Percentiles rank a stretch among this genome's conserved stretches.
These are phyloP conservation scores for Backusella westeae DNA, from an alignment of 192 early-diverging fungal genomes.

Conservation along the genomic window DNA sequence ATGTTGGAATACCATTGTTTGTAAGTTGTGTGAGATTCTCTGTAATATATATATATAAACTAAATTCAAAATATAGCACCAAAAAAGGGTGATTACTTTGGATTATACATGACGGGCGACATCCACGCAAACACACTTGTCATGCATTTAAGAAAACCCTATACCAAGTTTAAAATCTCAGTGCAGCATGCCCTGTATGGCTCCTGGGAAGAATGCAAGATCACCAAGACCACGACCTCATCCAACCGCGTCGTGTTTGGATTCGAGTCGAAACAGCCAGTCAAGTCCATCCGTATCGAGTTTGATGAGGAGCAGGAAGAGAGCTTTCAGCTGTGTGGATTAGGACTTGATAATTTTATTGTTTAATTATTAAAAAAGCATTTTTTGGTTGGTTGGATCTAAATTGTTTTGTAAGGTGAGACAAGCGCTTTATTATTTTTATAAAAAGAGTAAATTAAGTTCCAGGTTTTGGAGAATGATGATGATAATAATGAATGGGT, in stretches of 20 bases:
- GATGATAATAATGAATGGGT: too few relatives aligned
- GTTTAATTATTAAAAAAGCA: background rate
- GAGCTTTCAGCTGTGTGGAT: constrained; percentile 18
- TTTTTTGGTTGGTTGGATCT: background rate
- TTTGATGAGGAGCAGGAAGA: background rate
- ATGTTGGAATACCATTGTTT: constrained; percentile 49
- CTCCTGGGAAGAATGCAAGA: background rate
- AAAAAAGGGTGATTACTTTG: constrained; percentile 45
- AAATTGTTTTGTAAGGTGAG: background rate
- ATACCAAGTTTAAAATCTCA: constrained; percentile 1
- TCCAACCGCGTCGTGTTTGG: background rate
- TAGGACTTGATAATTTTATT: constrained; percentile 22
- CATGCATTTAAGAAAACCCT: background rate
- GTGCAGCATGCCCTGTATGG: constrained; percentile 17
- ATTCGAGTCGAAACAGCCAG: background rate
- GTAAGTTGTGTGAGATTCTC: constrained; percentile 9
- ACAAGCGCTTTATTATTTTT: background rate
- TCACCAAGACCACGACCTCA: background rate
- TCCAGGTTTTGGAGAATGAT: background rate
- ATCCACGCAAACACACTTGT: constrained; percentile 6
- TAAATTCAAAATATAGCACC: constrained; percentile 24
- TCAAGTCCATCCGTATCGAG: constrained; percentile 12
- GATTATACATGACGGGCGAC: constrained; percentile 39
- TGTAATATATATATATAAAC: background rate
- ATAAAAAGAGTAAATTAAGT: background rate